Base-by-base conservation (phyloP, 176 grass and related monocot genomes). In the Eleusine indica region DNA sequence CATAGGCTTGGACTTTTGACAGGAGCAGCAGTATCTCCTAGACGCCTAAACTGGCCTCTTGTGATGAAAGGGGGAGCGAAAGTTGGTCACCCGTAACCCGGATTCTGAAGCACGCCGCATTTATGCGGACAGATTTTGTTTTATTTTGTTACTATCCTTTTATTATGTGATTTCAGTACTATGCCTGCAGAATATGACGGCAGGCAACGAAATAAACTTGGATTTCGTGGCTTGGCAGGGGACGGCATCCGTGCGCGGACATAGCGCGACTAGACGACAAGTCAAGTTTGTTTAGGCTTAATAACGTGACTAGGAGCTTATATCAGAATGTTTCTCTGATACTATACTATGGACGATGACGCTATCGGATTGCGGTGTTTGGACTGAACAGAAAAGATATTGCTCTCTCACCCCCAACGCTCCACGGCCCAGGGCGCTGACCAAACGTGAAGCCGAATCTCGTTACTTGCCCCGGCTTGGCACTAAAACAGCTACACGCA, bases 51-150 rank as follows among this genome's bases (percentile, higher is more conserved):
- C 40, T 21, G 77, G 47, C 10, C 10, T 49, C 39, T 47, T 47
- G 44, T 47, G 44, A 5, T 22, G n/a, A 77, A 22, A 47, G 39
- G 12, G 21, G 53, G 44, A 77, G 38, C 19, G 25, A 28, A 77
- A 30, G 32, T 51, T 79, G 77, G 37, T 21, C 39, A 65, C 75
- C 75, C 19, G 47, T 60, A 79, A 79, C 40, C 76, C 60, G 28
- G 76, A 78, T 66, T 47, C 22, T 30, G 40, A 29, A 64, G 8
- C 76, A 78, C 60, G 12, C 60, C 11, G 5, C 70, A 71, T 73
- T 56, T 58, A 58, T 7, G 16, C 16, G 18, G 54, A 21, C 5
- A n/a, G 19, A n/a, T n/a, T 57, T 57, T 19, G 16, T 17, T 56
- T 56, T 56, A 19, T 5, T 5, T 56, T 57, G 19, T 1, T 3